Base-by-base conservation (phyloP, 768 basidiomycete species). In the Pholiota molesta region DNA sequence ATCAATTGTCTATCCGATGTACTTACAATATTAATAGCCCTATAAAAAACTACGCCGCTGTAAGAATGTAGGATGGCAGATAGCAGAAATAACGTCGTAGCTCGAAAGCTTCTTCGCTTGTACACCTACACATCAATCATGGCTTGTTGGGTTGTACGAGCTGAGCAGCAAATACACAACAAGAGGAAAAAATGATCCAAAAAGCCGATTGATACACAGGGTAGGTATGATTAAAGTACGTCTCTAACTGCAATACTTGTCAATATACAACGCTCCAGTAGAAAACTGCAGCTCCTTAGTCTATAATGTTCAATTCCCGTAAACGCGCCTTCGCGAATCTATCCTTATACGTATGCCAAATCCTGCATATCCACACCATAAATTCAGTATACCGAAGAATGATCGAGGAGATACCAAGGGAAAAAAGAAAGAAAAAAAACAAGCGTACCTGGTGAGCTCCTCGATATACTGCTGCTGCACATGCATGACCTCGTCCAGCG, bases 281-380 rank as follows among this genome's bases (percentile, higher is more conserved):
- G 13, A 4, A 13, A 35, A 35, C 35, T 9, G 9, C 10, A 37
- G 9, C 33, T 63, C 28, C 57, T 78, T 71, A 92, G 61, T 89
- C 91, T 65, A 94, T 84, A 71, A 94, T 90, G 68, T 79, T 91
- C 65, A 94, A 79, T 71, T 94, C 92, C 64, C 85, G 81, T 59
- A 86, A 85, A 45, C 95, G 83, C 29, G 92, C 82, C 70, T 92
- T 89, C 33, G 96, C 96, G 69, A 96, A 97, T 57, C 89, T 83
- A 71, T 98, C 91, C 75, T 99, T 99, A 79, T 98, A 97, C 7
- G 89, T 88, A 71, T 99, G 85, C 96, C 96, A 99, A 65, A 98
- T 97, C 54, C 95, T 97, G 68, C 28, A 16, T 33, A 8, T 26
- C 26, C 26, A 26, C 26, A 26, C 26, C 2, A 57, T 53, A 9